Conservation (phyloP, 1,139 yeast genomes). For the Kluyveromyces sp. region DNA sequence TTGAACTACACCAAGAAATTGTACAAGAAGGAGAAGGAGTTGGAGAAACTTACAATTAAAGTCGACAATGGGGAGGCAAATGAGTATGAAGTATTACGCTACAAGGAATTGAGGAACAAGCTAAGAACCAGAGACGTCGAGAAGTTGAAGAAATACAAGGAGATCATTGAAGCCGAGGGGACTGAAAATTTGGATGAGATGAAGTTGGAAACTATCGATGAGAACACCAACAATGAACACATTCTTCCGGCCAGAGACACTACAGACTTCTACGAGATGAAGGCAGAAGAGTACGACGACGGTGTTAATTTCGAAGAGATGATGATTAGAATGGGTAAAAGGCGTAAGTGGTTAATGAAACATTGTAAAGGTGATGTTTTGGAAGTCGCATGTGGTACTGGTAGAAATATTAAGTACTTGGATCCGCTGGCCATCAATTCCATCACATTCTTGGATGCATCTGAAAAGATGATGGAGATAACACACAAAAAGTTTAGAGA, state of each 20-base stretch:
- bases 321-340: constrained; percentile 70
- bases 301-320: constrained; percentile 84
- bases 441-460: constrained; percentile 78
- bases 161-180: constrained; percentile 24
- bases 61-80: constrained; percentile 33
- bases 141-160: constrained; percentile 46
- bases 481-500: constrained; percentile 67
- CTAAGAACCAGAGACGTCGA: constrained; percentile 50
- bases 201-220: constrained; percentile 47
- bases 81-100: constrained; percentile 57
- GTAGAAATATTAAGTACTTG: constrained; percentile 77
- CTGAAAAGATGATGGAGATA: constrained; percentile 77
- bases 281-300: constrained; percentile 75
- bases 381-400: constrained; percentile 95
- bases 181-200: constrained; percentile 31
- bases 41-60: constrained; percentile 37
- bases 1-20: constrained; percentile 61
- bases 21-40: constrained; percentile 57
- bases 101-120: constrained; percentile 41
- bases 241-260: constrained; percentile 73
- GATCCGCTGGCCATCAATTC: constrained; percentile 54
- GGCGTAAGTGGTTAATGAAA: constrained; percentile 77
- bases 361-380: constrained; percentile 80
- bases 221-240: constrained; percentile 36
- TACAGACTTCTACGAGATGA: constrained; percentile 67